phyloP scores from a whole-genome alignment of 257 asterid species.

The Leptodermis oblonga region DNA sequence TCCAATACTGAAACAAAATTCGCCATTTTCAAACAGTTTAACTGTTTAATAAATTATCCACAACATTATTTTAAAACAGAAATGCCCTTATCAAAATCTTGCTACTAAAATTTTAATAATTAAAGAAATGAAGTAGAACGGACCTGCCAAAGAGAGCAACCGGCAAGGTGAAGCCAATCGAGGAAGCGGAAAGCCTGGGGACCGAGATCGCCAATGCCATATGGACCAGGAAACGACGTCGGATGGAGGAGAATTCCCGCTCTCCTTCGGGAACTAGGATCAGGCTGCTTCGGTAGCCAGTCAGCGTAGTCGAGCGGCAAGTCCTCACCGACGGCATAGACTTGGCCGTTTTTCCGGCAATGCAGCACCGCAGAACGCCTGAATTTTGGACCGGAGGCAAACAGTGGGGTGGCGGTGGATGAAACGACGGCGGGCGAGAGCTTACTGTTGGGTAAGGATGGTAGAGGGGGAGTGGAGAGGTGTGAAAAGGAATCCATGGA shows the following conservation, averaged over 20 bases:
- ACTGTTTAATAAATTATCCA: background rate
- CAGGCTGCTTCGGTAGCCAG: constrained; percentile 57
- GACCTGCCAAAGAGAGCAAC: constrained; percentile 99
- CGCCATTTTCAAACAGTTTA: background rate
- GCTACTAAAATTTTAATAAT: background rate
- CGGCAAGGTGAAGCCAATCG: constrained; percentile 89
- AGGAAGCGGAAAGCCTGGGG: constrained; percentile 67
- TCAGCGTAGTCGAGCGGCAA: constrained; percentile 63
- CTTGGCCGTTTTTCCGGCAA: constrained; percentile 25
- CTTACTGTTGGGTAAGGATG: constrained; percentile 13
- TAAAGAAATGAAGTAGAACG: background rate
- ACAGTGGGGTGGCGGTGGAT: constrained; percentile 18
- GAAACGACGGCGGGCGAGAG: constrained; percentile 20
- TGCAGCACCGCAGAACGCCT: constrained; percentile 7
- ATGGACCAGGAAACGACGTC: constrained; percentile 89
- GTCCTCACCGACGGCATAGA: constrained; percentile 55
- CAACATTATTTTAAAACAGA: too few relatives aligned
- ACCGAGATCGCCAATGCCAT: constrained; percentile 95
- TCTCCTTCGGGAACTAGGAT: constrained; percentile 52
- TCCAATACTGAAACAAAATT: background rate
- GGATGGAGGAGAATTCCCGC: constrained; percentile 94
- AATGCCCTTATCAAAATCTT: background rate
- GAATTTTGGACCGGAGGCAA: constrained; percentile 1
- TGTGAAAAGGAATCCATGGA: background rate
- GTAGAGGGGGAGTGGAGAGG: background rate